phyloP scores from a whole-genome alignment of 2,329 filamentous ascomycete species.

The Ophiostoma sp. region DNA sequence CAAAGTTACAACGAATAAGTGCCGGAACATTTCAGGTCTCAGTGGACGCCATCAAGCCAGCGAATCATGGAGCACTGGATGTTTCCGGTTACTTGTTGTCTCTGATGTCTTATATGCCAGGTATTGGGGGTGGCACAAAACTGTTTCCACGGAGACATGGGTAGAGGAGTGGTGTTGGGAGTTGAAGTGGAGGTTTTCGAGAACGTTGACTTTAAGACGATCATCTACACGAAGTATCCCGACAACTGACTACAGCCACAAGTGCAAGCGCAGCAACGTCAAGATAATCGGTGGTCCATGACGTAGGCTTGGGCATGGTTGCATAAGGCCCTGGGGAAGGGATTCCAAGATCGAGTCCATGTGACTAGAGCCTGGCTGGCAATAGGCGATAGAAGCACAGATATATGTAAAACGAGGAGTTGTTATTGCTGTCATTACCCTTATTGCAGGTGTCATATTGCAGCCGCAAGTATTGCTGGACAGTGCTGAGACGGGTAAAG shows the following conservation, averaged over 20 bases:
- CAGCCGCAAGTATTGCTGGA: not conserved
- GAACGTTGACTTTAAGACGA: not conserved
- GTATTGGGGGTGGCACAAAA: not conserved
- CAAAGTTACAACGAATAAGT: not conserved
- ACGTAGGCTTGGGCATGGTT: not conserved
- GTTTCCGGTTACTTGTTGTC: not conserved
- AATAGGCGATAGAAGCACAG: not conserved
- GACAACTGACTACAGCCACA: too few relatives aligned
- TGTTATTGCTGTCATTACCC: not conserved
- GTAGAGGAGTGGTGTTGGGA: not conserved
- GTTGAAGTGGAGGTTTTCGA: not conserved
- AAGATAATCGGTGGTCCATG: constrained; percentile 3
- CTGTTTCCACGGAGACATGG: constrained; percentile 21
- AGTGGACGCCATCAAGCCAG: not conserved
- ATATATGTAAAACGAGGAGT: not conserved
- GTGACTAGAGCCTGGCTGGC: too few relatives aligned
- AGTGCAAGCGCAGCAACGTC: not conserved
- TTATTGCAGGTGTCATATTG: too few relatives aligned
- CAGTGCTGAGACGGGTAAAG: constrained; percentile 1
- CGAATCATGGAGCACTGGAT: not conserved
- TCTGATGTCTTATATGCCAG: constrained; percentile 1
- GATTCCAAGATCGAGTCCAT: not conserved
- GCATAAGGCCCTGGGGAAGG: not conserved
- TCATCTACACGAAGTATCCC: not conserved
- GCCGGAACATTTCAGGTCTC: not conserved